A percentile compares a stretch with the other conserved stretches of the same genome.
Conservation (phyloP, 2,329 filamentous ascomycete species). For the Aciculosporium take region DNA sequence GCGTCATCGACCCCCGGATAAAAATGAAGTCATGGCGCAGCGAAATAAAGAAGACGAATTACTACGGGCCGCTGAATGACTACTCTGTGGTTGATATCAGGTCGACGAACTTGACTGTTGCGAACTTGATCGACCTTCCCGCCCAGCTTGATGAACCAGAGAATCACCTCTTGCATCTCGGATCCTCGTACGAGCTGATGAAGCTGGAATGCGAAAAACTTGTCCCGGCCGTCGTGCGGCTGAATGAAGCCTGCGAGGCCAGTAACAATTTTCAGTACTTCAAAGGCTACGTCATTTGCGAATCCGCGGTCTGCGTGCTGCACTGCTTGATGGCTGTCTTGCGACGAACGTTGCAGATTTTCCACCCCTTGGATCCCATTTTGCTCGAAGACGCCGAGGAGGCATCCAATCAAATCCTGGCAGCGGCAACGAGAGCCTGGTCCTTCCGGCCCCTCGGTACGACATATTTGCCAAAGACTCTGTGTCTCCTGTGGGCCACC, state of each 20-base stretch:
- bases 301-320: constrained; percentile 4
- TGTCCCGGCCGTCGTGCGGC: not conserved
- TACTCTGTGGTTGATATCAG: constrained; percentile 6
- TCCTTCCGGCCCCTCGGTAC: constrained; percentile 5
- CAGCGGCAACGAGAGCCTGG: constrained; percentile 4
- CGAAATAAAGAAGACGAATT: constrained; percentile 3
- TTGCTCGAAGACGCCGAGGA: not conserved
- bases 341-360: constrained; percentile 4
- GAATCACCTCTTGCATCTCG: constrained; percentile 2
- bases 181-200: constrained; percentile 4
- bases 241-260: constrained; percentile 2
- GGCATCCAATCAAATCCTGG: constrained; percentile 1
- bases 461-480: constrained; percentile 4
- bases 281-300: constrained; percentile 5
- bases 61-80: constrained; percentile 5
- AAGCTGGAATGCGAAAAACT: constrained; percentile 3
- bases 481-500: constrained; percentile 5
- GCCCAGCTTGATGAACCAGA: constrained; percentile 4
- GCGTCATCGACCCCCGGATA: constrained; percentile 4
- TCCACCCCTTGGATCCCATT: not conserved
- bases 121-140: constrained; percentile 4
- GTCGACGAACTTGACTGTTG: constrained; percentile 5
- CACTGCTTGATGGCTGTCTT: constrained; percentile 4
- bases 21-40: constrained; percentile 1
- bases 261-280: constrained; percentile 3